A percentile compares a stretch with the other conserved stretches of the same genome.
phyloP scores from a whole-genome alignment of 1,139 yeast genomes.

The Dujonia santamariae region DNA sequence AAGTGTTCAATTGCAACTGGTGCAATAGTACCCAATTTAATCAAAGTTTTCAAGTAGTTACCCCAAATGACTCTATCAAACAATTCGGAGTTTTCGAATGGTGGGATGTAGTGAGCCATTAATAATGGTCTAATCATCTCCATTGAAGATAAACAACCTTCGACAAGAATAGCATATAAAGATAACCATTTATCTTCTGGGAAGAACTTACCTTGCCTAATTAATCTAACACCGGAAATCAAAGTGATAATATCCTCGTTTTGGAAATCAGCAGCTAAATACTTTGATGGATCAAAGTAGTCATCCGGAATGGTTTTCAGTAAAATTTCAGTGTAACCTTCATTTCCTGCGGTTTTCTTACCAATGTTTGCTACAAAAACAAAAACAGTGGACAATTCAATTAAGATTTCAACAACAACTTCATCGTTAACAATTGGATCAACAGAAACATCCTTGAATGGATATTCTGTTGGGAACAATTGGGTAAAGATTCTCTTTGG shows the following conservation, averaged over 20 bases:
- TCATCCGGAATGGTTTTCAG: slow-evolving; percentile 25
- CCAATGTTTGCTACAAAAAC: slow-evolving; percentile 56
- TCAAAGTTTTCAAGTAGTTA: slow-evolving; percentile 55
- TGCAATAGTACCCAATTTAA: slow-evolving; percentile 51
- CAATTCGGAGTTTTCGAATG: slow-evolving; percentile 42
- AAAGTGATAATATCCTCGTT: slow-evolving; percentile 45
- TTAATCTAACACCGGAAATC: slow-evolving; percentile 54
- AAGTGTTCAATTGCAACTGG: slow-evolving; percentile 64
- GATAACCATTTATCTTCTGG: slow-evolving; percentile 73
- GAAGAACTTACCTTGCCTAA: slow-evolving; percentile 58
- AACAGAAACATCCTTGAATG: slow-evolving; percentile 62
- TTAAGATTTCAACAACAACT: slow-evolving; percentile 65
- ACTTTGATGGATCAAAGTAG: slow-evolving; percentile 30
- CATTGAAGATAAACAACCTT: slow-evolving; percentile 56
- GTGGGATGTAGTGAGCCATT: slow-evolving; percentile 53
- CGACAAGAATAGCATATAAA: slow-evolving; percentile 57
- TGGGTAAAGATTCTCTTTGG: slow-evolving; percentile 63
- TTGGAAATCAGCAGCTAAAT: slow-evolving; percentile 33
- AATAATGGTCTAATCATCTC: slow-evolving; percentile 58
- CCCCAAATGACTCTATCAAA: slow-evolving; percentile 65
- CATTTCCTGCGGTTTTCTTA: slow-evolving; percentile 42
- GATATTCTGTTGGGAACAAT: slow-evolving; percentile 67
- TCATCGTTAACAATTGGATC: slow-evolving; percentile 77
- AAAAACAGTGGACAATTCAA: slow-evolving; percentile 65
- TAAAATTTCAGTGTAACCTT: slow-evolving; percentile 36